A percentile compares a stretch with the other conserved stretches of the same genome.
These are phyloP conservation scores for Pythium graminicola DNA, from an alignment of 352 stramenopile genomes.

Conservation along the genomic window DNA sequence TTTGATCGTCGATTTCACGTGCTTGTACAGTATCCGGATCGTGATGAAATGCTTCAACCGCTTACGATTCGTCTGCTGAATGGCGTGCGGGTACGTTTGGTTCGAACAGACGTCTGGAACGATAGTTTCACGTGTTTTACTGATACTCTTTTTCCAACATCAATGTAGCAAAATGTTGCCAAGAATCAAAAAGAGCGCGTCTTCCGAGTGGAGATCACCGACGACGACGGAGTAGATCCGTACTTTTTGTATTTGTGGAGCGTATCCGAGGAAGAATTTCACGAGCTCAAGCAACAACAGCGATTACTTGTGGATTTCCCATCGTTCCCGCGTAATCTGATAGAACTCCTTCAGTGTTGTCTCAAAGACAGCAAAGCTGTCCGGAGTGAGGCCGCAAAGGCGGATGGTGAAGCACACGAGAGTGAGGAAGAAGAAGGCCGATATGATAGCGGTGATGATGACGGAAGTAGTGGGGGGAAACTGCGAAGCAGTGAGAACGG, in stretches of 20 bases:
- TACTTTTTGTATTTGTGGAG: slow-evolving; percentile 92
- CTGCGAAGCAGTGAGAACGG: neutral
- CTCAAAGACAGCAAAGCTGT: slow-evolving; percentile 58
- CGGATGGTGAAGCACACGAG: neutral
- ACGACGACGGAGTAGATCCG: slow-evolving; percentile 86
- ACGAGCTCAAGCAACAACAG: slow-evolving; percentile 92
- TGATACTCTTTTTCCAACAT: too few relatives aligned
- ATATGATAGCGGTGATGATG: neutral
- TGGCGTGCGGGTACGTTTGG: slow-evolving; percentile 48
- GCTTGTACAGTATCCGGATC: slow-evolving; percentile 73
- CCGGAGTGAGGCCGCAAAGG: slow-evolving; percentile 9
- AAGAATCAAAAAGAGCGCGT: slow-evolving; percentile 85
- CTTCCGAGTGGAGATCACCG: slow-evolving; percentile 91
- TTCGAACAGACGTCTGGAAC: neutral
- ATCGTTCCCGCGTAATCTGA: slow-evolving; percentile 88
- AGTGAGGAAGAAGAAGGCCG: neutral
- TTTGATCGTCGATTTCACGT: slow-evolving; percentile 81
- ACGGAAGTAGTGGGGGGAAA: slow-evolving; percentile 8
- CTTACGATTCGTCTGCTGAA: slow-evolving; percentile 74
- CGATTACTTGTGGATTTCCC: slow-evolving; percentile 91
- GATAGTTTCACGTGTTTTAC: neutral
- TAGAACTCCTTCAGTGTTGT: slow-evolving; percentile 89
- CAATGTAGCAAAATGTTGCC: slow-evolving; percentile 64
- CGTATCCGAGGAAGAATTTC: slow-evolving; percentile 93
- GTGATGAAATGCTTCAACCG: slow-evolving; percentile 67